phyloP scores from a whole-genome alignment of 1,139 yeast genomes.

The Geotrichum aggregatum region DNA sequence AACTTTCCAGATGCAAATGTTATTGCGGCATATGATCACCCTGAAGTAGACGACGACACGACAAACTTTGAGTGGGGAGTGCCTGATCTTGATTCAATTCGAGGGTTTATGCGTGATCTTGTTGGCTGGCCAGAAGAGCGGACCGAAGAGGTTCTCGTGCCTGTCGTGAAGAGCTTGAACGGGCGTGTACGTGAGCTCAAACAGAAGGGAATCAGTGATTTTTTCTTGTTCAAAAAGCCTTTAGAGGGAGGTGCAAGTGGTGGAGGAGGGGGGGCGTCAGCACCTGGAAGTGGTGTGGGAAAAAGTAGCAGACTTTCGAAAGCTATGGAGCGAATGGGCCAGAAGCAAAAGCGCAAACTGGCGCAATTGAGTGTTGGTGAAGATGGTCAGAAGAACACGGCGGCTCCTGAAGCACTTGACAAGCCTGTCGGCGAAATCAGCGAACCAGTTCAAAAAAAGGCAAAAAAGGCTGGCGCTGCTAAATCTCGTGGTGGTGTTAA shows the following conservation, averaged over 20 bases:
- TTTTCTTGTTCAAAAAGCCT: not conserved
- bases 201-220: conserved; percentile 19
- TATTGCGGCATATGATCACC: conserved; percentile 65
- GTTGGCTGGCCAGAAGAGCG: conserved; percentile 80
- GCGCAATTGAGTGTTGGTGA: no score
- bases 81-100: conserved; percentile 75
- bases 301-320: conserved; percentile 10
- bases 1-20: conserved; percentile 70
- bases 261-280: not conserved
- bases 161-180: conserved; percentile 77
- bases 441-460: not conserved
- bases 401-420: not conserved
- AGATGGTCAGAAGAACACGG: not conserved
- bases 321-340: conserved; percentile 11
- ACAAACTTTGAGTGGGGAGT: conserved; percentile 85
- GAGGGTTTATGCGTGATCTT: conserved; percentile 62
- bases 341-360: conserved; percentile 4
- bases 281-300: not conserved
- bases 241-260: not conserved
- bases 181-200: conserved; percentile 40
- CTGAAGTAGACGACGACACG: conserved; percentile 78
- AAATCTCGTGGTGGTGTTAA: not conserved
- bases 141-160: conserved; percentile 84
- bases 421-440: no score
- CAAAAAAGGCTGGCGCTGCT: not conserved